Evolutionary conservation across 1,284 basidiomycete genomes (phyloP), one percentile per base, ranked within the genome.

Genomic region (Hypsizygus ulmarius): DNA sequence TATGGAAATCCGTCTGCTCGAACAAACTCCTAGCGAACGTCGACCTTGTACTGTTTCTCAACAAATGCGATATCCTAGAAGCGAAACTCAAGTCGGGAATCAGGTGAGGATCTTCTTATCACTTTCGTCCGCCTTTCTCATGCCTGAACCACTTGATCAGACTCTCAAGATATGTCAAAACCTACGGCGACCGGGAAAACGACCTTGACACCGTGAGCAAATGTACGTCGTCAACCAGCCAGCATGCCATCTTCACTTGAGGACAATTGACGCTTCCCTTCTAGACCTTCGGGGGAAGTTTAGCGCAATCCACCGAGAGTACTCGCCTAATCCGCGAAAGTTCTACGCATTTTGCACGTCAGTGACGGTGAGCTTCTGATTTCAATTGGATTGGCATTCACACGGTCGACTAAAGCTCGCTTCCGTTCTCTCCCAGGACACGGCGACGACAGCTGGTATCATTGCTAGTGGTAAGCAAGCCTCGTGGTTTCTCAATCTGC

Each of bases 331-430:
- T 32, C 84, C 86, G 38, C 72, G 87, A 45, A 87, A 87, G 59
- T 90, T 89, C 57, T 90, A 90, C 59, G 82, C 82, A 2, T 89
- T 87, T 60, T 84, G 81, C 56, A 90, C 87, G 12, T 86, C 83
- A 14, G 85, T 90, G 29, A 90, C 86, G 44, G 82, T 84, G 54
- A 42, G 77, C 60, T 32, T 29, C 35, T 43, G 27, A 21, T 34
- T 35, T 15, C 9, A 16, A 41, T n/a, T 12, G 10, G 3, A 18
- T 41, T 35, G 30, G 33, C 29, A 39, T 46, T 25, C 12, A 36
- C 29, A 32, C 35, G 18, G 14, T 9, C 38, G 33, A 42, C 27
- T 10, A 7, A 2, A 25, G 18, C 18, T n/a, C 33, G 37, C 32
- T 47, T 42, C 18, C 18, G 29, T 19, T 28, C 35, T 48, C 28